Base-by-base conservation (phyloP, 345 rosid species). In the Populus pruinosa region DNA sequence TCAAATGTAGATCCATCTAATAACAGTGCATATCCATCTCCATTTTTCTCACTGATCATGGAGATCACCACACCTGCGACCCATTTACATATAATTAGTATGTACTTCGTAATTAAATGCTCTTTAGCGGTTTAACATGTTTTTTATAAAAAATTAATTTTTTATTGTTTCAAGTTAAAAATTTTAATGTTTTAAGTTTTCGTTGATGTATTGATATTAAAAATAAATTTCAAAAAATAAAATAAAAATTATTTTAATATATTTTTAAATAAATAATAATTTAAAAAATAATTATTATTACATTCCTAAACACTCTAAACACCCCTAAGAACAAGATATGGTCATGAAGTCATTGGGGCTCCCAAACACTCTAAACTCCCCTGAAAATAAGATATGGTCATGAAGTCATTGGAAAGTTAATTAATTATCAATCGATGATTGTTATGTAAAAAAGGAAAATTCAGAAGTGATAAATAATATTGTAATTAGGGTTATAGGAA, bases 61-160 rank as follows among this genome's bases (percentile, higher is more conserved):
- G 98, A 95, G 69, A 95, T 91, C 67, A 93, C 97, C 69, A 91
- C 92, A 29, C 98, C 98, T 94, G 73, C 80, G 84, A 23, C 17
- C 5, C n/a, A 38, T 76, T 53, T 56, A 2, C 39, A 25, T 31
- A 5, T 13, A 11, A 14, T 65, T 2, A 25, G 27, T 8, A 62
- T 2, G 31, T 21, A 11, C 67, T 61, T 21, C 16, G 6, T 16
- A 18, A 53, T 53, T 18, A 20, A 33, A 33, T 33, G 36, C 36
- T 33, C 0, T 5, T 33, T 4, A 0, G 35, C 5, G 35, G 35
- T 33, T 4, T 33, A 33, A 33, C 5, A 33, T 33, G 5, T 33
- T 33, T 33, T 33, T 4, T 0, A 33, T 4, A 5, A 33, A 33
- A 31, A 31, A 2, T 31, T 31, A 1, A 31, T 31, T 33, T 33